Evolutionary conservation across 768 basidiomycete genomes (phyloP), one percentile per base, ranked within the genome.

Genomic region (Dioszegia hungarica): DNA sequence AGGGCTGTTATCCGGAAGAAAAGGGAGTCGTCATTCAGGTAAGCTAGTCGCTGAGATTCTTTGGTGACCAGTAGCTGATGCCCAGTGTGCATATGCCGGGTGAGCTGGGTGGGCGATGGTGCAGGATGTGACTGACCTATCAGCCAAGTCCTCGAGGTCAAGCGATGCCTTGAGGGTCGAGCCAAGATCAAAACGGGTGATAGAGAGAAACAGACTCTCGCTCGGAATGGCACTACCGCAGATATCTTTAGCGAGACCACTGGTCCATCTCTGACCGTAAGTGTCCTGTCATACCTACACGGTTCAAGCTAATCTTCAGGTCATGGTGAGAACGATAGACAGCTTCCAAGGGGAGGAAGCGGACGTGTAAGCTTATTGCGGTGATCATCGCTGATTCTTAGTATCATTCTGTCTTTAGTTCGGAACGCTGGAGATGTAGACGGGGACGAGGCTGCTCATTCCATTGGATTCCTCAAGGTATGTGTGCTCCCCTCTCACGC

Each of bases 391-490:
- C 53, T 39, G 44, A 15, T 5, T 37, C 10, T 22, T 20, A 60
- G 62, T 50, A 82, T 89, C 29, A 86, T 89, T 25, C 78, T 89
- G 9, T 87, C 86, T 0, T 79, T 88, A 12, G 87, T 89, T 11
- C 78, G 88, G 39, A 89, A 89, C 65, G 79, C 82, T 0, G 86
- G 87, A 8, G 78, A 79, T 1, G 74, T 75, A 9, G 77, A 77
- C 12, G 77, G 79, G 28, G 73, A 76, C 2, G 63, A 65, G 2
- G 34, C 38, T 1, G 46, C 37, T 19, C 41, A 25, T 17, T 70
- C 75, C 5, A 88, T 89, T 50, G 88, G 88, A 0, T 90, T 89
- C 70, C 77, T 90, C 49, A 87, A 83, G 79, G 87, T 85, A 49
- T 51, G 68, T 11, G 50, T 36, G 34, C 12, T 10, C n/a, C 33